A percentile compares a stretch with the other conserved stretches of the same genome.
Conservation (phyloP, 345 rosid genomes). For the Gossypium herbaceum region DNA sequence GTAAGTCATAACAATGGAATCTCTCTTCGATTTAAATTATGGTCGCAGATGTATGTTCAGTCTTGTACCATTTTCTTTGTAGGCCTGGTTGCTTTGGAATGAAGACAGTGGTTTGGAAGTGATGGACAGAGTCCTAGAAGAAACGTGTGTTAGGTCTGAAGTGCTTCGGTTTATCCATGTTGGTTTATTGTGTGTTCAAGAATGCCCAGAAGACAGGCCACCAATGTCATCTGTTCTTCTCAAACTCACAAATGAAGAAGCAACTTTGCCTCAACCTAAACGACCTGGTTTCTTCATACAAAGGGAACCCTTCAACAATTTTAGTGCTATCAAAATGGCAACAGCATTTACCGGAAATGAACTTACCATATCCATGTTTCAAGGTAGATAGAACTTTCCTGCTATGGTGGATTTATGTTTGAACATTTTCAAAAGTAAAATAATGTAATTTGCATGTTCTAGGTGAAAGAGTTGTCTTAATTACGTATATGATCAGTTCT, state of each 20-base stretch:
- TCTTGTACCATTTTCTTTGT: not conserved
- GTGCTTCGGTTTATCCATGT: constrained; percentile 2
- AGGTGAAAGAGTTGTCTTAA: not conserved
- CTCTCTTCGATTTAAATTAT: not conserved
- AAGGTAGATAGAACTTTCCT: constrained; percentile 9
- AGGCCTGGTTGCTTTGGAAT: constrained; percentile 18
- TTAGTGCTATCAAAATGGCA: not conserved
- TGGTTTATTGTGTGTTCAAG: constrained; percentile 9
- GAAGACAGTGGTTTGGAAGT: constrained; percentile 5
- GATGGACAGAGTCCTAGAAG: not conserved
- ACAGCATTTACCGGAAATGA: not conserved
- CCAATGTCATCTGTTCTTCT: constrained; percentile 8
- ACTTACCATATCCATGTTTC: not conserved
- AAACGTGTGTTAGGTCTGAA: not conserved
- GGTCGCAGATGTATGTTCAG: not conserved
- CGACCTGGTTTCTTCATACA: constrained; percentile 7
- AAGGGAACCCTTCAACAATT: not conserved
- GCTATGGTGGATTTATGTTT: not conserved
- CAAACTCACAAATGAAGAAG: constrained; percentile 9
- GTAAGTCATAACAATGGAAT: not conserved
- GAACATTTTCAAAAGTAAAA: not conserved
- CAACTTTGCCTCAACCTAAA: constrained; percentile 9
- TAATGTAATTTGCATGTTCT: too few species aligned
- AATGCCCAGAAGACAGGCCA: constrained; percentile 11
- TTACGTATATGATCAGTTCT: not conserved